These are phyloP conservation scores for Gnetum montanum DNA, from an alignment of 75 land plant genomes.

Conservation along the genomic window DNA sequence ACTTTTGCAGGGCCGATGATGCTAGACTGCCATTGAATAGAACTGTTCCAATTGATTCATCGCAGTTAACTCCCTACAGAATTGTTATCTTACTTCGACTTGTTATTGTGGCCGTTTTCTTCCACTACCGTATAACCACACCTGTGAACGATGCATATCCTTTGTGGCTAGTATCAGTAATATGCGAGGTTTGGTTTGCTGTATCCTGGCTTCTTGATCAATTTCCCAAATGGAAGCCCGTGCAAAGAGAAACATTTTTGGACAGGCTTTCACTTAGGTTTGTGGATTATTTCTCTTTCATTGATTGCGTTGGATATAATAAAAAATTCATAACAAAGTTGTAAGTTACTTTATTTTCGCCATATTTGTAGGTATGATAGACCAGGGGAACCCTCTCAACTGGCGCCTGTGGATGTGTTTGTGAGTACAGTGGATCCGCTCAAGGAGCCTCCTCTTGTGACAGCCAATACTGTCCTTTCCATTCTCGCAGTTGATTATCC, in stretches of 20 bases:
- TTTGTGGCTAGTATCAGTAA: conserved; percentile 70
- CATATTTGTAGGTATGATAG: conserved; percentile 58
- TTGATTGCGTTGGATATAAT: too few relatives aligned
- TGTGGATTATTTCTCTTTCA: not conserved
- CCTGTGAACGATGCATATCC: conserved; percentile 70
- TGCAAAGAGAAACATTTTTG: conserved; percentile 72
- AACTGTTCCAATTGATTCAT: conserved; percentile 56
- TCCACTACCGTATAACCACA: conserved; percentile 63
- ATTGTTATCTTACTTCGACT: conserved; percentile 73
- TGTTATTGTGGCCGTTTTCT: conserved; percentile 64
- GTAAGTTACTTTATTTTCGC: not conserved
- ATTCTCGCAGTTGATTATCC: conserved; percentile 93
- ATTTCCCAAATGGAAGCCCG: conserved; percentile 79
- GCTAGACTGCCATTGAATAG: conserved; percentile 66
- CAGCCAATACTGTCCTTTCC: conserved; percentile 85
- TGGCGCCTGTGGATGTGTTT: conserved; percentile 80
- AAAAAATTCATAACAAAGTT: not conserved
- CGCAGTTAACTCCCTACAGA: conserved; percentile 69
- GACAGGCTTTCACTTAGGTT: conserved; percentile 74
- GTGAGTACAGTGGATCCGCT: conserved; percentile 96
- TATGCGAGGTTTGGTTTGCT: conserved; percentile 88
- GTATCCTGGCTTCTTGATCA: conserved; percentile 81
- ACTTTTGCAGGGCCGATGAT: conserved; percentile 53
- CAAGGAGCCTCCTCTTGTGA: conserved; percentile 90
- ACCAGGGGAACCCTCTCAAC: conserved; percentile 79